Conservation (phyloP, 2,329 filamentous ascomycete species). For the Chlorencoelia australis region DNA sequence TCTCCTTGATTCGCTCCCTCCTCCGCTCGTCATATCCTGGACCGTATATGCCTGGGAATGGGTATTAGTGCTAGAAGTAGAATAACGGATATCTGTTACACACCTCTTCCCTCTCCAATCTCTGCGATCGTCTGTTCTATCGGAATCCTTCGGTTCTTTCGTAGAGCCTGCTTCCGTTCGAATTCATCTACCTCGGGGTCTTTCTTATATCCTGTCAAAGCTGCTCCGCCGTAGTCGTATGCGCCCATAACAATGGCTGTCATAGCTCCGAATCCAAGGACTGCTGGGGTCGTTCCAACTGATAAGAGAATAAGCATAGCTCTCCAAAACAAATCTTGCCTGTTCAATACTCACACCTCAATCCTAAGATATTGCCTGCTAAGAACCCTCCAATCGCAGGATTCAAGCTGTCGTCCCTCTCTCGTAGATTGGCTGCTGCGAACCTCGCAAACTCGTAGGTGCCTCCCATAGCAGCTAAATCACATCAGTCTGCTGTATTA, state of each 20-base stretch:
- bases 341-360: conserved; percentile 40
- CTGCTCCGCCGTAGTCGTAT: conserved; percentile 54
- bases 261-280: conserved; percentile 52
- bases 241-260: conserved; percentile 45
- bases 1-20: conserved; percentile 55
- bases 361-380: conserved; percentile 50
- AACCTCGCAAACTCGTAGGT: conserved; percentile 56
- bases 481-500: conserved; percentile 7
- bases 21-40: conserved; percentile 61
- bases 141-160: conserved; percentile 51
- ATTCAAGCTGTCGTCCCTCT: conserved; percentile 58
- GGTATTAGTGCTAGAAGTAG: conserved; percentile 11
- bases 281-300: conserved; percentile 52
- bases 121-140: conserved; percentile 56
- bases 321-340: neutral
- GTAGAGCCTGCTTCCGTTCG: conserved; percentile 49
- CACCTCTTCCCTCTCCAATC: conserved; percentile 63
- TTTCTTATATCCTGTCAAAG: conserved; percentile 40
- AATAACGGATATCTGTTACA: conserved; percentile 14
- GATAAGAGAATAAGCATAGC: conserved; percentile 8
- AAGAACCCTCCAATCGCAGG: conserved; percentile 55
- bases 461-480: conserved; percentile 54
- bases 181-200: conserved; percentile 50
- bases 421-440: conserved; percentile 58
- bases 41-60: conserved; percentile 48